A percentile compares a stretch with the other conserved stretches of the same genome.
phyloP scores from a whole-genome alignment of 2,329 filamentous ascomycete genomes.

The Ramularia collo-cygni region DNA sequence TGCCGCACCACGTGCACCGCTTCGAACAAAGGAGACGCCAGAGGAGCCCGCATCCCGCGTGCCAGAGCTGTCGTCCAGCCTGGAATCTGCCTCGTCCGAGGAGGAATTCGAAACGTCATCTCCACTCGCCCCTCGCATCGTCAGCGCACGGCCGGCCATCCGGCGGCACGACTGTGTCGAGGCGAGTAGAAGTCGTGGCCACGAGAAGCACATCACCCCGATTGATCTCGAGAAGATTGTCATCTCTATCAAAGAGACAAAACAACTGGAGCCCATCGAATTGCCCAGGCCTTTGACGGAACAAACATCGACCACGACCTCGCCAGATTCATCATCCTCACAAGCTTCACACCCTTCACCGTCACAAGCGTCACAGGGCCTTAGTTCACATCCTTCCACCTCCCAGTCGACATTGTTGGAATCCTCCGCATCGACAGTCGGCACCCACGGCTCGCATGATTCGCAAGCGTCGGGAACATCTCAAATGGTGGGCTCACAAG shows the following conservation, averaged over 20 bases:
- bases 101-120: conserved; percentile 33
- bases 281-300: conserved; percentile 24
- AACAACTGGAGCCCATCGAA: conserved; percentile 55
- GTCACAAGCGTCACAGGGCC: conserved; percentile 24
- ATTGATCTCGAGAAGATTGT: conserved; percentile 92
- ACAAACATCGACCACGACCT: neutral
- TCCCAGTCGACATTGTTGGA: conserved; percentile 36
- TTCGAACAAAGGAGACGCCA: conserved; percentile 3
- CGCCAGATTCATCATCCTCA: conserved; percentile 1
- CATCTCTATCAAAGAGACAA: conserved; percentile 79
- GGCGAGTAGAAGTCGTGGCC: conserved; percentile 59
- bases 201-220: conserved; percentile 85
- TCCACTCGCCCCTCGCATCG: conserved; percentile 44
- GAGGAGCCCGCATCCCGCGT: conserved; percentile 15
- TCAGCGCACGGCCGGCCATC: conserved; percentile 56
- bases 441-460: conserved; percentile 32
- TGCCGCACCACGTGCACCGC: conserved; percentile 15
- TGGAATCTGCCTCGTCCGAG: conserved; percentile 39
- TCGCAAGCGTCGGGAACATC: conserved; percentile 29
- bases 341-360: conserved; percentile 11
- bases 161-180: conserved; percentile 63
- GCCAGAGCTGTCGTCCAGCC: conserved; percentile 42
- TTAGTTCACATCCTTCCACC: conserved; percentile 18
- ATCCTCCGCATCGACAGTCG: conserved; percentile 53
- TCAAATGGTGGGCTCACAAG: conserved; percentile 45